These are phyloP conservation scores for Botrytis galanthina DNA, from an alignment of 2,329 filamentous ascomycete species.

Conservation along the genomic window DNA sequence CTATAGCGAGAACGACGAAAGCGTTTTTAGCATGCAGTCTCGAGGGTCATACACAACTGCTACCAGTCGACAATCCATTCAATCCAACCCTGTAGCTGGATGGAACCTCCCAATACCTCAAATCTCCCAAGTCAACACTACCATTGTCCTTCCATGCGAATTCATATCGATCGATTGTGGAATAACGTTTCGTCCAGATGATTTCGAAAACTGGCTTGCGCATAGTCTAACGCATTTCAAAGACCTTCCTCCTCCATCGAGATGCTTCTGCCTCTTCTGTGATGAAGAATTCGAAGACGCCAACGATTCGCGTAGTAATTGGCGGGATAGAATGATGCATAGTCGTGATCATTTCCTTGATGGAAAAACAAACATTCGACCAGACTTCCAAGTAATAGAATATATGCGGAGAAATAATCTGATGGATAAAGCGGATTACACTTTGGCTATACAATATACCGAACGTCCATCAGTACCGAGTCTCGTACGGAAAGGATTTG, in stretches of 20 bases:
- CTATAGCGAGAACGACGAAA: not conserved
- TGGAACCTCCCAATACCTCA: conserved; percentile 11
- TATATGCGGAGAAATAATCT: conserved; percentile 39
- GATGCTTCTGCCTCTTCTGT: conserved; percentile 53
- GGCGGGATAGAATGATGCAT: conserved; percentile 47
- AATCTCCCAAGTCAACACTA: conserved; percentile 4
- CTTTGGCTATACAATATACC: conserved; percentile 17
- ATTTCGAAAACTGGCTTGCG: conserved; percentile 46
- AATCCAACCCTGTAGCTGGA: not conserved
- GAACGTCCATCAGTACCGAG: conserved; percentile 28
- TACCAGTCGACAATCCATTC: not conserved
- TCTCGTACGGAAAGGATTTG: conserved; percentile 18
- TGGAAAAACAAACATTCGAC: conserved; percentile 29
- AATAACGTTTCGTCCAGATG: conserved; percentile 41
- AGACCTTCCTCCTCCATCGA: conserved; percentile 35
- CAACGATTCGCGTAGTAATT: conserved; percentile 25
- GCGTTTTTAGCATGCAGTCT: conserved; percentile 13
- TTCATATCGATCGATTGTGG: conserved; percentile 39
- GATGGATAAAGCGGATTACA: conserved; percentile 35
- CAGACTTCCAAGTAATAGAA: conserved; percentile 44
- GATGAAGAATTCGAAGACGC: conserved; percentile 31
- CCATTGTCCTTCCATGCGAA: conserved; percentile 32
- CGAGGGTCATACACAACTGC: conserved; percentile 1
- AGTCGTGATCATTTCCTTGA: conserved; percentile 45
- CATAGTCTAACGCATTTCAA: conserved; percentile 45